A percentile compares a stretch with the other conserved stretches of the same genome.
These are phyloP conservation scores for Protomyces gravidus DNA, from an alignment of 1,139 yeast genomes.

Conservation along the genomic window DNA sequence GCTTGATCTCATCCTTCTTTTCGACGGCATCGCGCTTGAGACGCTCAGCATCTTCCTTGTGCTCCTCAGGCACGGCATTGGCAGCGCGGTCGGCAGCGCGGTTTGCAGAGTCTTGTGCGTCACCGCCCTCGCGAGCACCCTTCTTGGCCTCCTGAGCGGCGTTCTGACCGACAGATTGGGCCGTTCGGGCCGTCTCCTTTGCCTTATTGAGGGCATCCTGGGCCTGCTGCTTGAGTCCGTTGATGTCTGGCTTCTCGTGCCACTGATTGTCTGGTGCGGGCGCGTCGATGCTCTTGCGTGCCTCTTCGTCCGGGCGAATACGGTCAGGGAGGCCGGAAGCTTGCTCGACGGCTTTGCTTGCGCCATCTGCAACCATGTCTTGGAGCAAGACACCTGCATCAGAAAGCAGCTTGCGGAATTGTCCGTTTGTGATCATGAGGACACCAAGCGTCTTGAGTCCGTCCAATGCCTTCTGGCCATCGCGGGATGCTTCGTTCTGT, in stretches of 20 bases:
- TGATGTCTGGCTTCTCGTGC: slow-evolving; percentile 32
- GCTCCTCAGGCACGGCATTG: slow-evolving; percentile 7
- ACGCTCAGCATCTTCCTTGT: not conserved
- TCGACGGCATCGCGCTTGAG: slow-evolving; percentile 13
- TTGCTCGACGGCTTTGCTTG: slow-evolving; percentile 26
- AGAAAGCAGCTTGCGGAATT: slow-evolving; percentile 34
- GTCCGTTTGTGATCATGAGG: slow-evolving; percentile 34
- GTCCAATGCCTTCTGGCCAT: slow-evolving; percentile 23
- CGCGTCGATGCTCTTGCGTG: slow-evolving; percentile 31
- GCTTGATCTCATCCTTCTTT: slow-evolving; percentile 14
- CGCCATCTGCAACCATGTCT: slow-evolving; percentile 34
- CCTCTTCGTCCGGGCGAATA: slow-evolving; percentile 32
- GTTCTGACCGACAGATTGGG: slow-evolving; percentile 4
- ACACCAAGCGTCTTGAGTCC: slow-evolving; percentile 34
- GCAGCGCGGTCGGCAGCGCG: slow-evolving; percentile 26
- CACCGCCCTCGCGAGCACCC: slow-evolving; percentile 11
- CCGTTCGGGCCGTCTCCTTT: slow-evolving; percentile 15
- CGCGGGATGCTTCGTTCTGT: slow-evolving; percentile 15
- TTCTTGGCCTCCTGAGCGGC: slow-evolving; percentile 19
- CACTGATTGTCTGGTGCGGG: slow-evolving; percentile 33
- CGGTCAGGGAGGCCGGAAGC: slow-evolving; percentile 18
- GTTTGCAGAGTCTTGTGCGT: slow-evolving; percentile 6
- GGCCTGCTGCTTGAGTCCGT: slow-evolving; percentile 24
- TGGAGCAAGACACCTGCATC: slow-evolving; percentile 33
- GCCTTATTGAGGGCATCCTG: slow-evolving; percentile 22